Conservation (phyloP, 441 rosid genomes). For the Mallotus repandus region DNA sequence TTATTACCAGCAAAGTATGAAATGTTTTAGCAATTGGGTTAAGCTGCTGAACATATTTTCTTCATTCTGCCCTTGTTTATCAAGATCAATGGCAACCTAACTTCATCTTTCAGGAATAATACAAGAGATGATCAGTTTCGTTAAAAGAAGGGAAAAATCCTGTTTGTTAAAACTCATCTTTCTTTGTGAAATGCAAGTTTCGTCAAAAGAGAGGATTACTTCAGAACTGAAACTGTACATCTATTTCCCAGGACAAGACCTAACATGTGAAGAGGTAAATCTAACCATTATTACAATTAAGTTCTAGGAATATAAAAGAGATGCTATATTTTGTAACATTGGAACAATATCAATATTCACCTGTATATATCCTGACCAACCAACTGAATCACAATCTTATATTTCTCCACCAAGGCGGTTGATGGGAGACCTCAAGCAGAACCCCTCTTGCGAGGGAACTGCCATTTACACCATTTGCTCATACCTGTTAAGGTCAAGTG, state of each 20-base stretch:
- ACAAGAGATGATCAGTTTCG: background rate
- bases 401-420: background rate
- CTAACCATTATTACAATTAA: conserved; percentile 1
- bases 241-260: background rate
- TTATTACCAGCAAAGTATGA: too few species aligned
- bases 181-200: too few species aligned
- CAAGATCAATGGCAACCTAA: too few species aligned
- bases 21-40: too few species aligned
- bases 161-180: too few species aligned
- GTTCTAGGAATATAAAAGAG: background rate
- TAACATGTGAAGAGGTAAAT: background rate
- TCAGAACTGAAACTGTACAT: background rate
- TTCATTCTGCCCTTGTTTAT: too few species aligned
- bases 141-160: too few species aligned
- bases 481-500: background rate
- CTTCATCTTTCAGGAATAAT: background rate
- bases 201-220: too few species aligned
- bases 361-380: conserved; percentile 4
- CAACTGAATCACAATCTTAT: background rate
- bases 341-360: background rate
- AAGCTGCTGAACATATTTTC: too few species aligned
- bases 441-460: background rate
- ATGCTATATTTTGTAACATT: background rate
- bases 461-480: background rate
- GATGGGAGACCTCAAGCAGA: background rate